phyloP scores from a whole-genome alignment of 257 asterid species.

The Nicotiana paniculata region DNA sequence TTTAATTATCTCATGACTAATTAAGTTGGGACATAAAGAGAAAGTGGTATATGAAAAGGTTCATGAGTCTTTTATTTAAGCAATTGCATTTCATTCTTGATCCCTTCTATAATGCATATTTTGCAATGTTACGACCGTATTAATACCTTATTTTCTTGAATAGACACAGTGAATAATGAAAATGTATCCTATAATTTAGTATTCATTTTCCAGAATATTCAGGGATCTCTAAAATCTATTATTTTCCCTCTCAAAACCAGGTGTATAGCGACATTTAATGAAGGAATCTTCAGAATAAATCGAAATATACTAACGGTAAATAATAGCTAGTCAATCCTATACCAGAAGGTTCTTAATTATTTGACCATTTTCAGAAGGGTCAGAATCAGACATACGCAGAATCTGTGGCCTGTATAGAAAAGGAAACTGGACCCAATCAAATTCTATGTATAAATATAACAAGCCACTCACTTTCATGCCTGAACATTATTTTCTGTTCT shows the following conservation, averaged over 20 bases:
- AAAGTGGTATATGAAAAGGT: not conserved
- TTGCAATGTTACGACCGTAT: not conserved
- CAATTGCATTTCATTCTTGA: not conserved
- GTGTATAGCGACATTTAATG: not conserved
- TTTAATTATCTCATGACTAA: not conserved
- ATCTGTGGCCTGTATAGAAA: not conserved
- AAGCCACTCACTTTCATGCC: not conserved
- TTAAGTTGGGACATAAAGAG: not conserved
- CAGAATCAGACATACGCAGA: not conserved
- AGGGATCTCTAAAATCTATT: not conserved
- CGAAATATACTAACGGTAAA: too few species aligned
- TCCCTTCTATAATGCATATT: not conserved
- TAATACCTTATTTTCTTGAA: not conserved
- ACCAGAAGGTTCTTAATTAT: not conserved
- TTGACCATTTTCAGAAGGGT: not conserved
- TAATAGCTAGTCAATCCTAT: too few species aligned
- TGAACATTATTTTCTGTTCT: not conserved
- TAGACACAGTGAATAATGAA: not conserved
- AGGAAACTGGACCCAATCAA: not conserved
- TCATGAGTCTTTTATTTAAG: not conserved
- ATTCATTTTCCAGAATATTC: too few species aligned
- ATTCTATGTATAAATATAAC: not conserved
- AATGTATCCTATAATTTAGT: not conserved
- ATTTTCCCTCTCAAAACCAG: not conserved
- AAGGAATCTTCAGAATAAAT: not conserved